phyloP scores from a whole-genome alignment of 768 basidiomycete species.

The Suillus americanus region DNA sequence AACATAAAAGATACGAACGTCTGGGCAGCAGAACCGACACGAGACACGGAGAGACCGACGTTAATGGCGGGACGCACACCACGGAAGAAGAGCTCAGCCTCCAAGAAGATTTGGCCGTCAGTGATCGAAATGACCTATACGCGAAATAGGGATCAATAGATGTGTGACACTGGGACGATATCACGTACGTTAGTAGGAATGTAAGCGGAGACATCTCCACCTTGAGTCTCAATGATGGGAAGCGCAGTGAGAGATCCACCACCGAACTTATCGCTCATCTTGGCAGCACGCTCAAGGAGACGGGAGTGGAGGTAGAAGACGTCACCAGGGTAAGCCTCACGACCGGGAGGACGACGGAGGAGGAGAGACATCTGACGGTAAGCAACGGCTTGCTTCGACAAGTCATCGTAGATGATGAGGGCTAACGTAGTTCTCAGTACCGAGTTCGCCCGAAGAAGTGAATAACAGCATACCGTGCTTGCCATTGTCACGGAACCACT shows the following conservation, averaged over 20 bases:
- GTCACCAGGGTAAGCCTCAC: constrained; percentile 99
- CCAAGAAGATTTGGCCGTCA: constrained; percentile 99
- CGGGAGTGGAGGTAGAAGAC: constrained; percentile 99
- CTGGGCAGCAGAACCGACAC: constrained; percentile 99
- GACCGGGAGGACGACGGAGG: constrained; percentile 99
- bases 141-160: constrained; percentile 6
- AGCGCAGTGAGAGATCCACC: constrained; percentile 98
- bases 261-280: constrained; percentile 99
- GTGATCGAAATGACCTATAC: constrained; percentile 97
- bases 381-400: constrained; percentile 99
- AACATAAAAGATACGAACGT: constrained; percentile 60
- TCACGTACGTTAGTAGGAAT: constrained; percentile 84
- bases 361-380: constrained; percentile 99
- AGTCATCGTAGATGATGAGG: constrained; percentile 98
- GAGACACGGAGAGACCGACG: constrained; percentile 99
- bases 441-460: background rate
- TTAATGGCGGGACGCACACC: constrained; percentile 99
- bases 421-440: constrained; percentile 42
- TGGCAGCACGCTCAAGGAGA: constrained; percentile 99
- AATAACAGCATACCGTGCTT: constrained; percentile 77
- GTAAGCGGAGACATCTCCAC: constrained; percentile 99
- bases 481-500: constrained; percentile 99
- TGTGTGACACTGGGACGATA: background rate
- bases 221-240: constrained; percentile 99
- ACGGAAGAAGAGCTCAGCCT: constrained; percentile 99